Evolutionary conservation across 352 stramenopile genomes (phyloP), one percentile per base, ranked within the genome.

Genomic region (Phytophthora citricola): DNA sequence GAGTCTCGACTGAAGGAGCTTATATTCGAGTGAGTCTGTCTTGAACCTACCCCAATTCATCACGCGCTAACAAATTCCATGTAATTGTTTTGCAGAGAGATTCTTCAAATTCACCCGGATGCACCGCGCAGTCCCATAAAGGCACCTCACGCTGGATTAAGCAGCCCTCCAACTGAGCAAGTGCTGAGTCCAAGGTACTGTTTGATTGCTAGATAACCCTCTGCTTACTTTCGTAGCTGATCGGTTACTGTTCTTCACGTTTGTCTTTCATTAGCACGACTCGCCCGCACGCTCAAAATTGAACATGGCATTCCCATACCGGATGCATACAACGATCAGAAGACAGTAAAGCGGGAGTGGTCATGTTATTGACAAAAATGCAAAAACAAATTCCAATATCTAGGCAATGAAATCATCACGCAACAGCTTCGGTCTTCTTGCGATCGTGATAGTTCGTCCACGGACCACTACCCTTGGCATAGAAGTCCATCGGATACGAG

Each of bases 401-500:
- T n/a, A n/a, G 41, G 34, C 47, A 48, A 32, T 27, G 2, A 24
- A 50, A 38, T n/a, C 31, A 36, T 66, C 31, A 74, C 20, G 50
- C 48, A 54, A 39, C 38, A 57, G 24, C 32, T 62, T 69, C 50
- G 9, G 55, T 55, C 31, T 71, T 69, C 56, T 89, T 78, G 32
- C 67, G 63, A 47, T 93, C 71, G 71, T 98, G 83, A 70, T 99
- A 99, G 70, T 99, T 99, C 9, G 92, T 98, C 98, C 98, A 99
- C 12, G 90, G 81, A 5, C 97, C 96, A 69, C 96, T 97, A 51
- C 83, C 92, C 49, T 98, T 97, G 39, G 94, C 91, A 71, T 99
- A 99, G 71, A 98, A 99, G 62, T 99, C 98, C 98, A 99, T 99
- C 14, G 98, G 98, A 85, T 99, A 99, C 14, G 79, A 74, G 5